Evolutionary conservation across 2,329 filamentous ascomycete species (phyloP), one percentile per base, ranked within the genome.

Genomic region (Knufia petricola): DNA sequence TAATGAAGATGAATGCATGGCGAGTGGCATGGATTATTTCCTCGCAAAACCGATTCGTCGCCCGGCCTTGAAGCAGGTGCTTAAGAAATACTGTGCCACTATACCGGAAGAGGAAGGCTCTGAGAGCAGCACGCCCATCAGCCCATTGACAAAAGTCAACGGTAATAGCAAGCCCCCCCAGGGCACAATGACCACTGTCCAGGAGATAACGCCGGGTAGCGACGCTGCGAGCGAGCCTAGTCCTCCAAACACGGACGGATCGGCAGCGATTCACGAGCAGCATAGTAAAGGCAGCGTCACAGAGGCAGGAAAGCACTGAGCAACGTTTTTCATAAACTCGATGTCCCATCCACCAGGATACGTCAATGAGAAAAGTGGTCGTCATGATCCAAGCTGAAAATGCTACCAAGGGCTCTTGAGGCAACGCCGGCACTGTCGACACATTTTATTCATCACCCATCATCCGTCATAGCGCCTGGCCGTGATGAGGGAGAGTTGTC

Each of bases 1-100:
- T 65, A 95, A 95, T 59, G 80, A 89, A 38, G 84, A 82, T 64
- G 85, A 89, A 62, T 86, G 85, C 64, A 84, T 92, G 64, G 87
- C 90, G 51, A 87, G 82, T 1, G 89, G 89, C 48, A 95, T 95
- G 88, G 79, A 95, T 60, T 87, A 88, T 69, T 95, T 95, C 64
- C 72, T 95, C 24, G 74, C 74, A 34, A 82, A 82, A 63, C 79
- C 78, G 0, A 94, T 95, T 55, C 77, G 85, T 42, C 72, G 88
- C n/a, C 86, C 85, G 1, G 85, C 85, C 3, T 72, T 95, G 49
- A 94, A 94, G 64, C 84, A 89, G 59, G 87, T 94, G 0, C 71
- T 94, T 10, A 86, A 84, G 61, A 87, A 75, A 46, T 80, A 87
- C 61, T 90, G 87, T 62, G 78, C 84, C 3, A 87, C 87, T 0